Percentiles rank a stretch among this genome's conserved stretches.
These are phyloP conservation scores for Ascochyta fabae DNA, from an alignment of 2,329 filamentous ascomycete genomes.

Conservation along the genomic window DNA sequence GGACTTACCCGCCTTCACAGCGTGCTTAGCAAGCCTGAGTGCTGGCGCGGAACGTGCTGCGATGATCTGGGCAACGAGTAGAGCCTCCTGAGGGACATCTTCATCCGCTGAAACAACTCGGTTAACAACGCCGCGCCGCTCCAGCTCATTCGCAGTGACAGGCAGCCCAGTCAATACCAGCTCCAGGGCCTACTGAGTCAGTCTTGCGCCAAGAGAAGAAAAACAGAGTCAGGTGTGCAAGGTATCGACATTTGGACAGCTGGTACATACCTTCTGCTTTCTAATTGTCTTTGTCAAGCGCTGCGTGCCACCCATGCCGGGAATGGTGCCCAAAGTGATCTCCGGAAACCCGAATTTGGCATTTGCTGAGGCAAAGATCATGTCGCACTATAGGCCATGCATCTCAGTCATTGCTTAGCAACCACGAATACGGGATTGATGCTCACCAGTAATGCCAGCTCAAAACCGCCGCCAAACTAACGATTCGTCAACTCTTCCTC, in stretches of 20 bases:
- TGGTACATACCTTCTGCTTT: conserved; percentile 43
- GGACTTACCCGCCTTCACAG: conserved; percentile 51
- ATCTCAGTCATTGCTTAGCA: conserved; percentile 10
- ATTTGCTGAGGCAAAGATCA: conserved; percentile 82
- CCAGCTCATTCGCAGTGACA: conserved; percentile 47
- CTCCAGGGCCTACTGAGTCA: conserved; percentile 51
- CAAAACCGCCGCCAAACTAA: conserved; percentile 83
- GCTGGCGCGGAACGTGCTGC: conserved; percentile 52
- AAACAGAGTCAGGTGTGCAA: conserved; percentile 7
- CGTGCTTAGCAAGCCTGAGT: conserved; percentile 53
- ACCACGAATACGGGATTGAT: conserved; percentile 45
- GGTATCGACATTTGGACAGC: conserved; percentile 14
- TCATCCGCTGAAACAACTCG: conserved; percentile 44
- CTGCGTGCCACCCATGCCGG: conserved; percentile 89
- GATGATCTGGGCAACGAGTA: conserved; percentile 50
- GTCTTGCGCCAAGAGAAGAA: conserved; percentile 6
- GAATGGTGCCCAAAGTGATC: conserved; percentile 90
- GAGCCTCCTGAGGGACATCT: conserved; percentile 49
- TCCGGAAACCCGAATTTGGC: conserved; percentile 96
- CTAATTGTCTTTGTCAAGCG: conserved; percentile 72
- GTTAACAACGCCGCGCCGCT: conserved; percentile 52
- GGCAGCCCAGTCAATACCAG: conserved; percentile 53
- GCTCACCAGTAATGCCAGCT: conserved; percentile 85
- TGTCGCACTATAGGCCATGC: conserved; percentile 59
- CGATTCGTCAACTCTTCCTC: conserved; percentile 5